Evolutionary conservation across 345 rosid species (phyloP), one percentile per base, ranked within the genome.

Genomic region (Lepidium africanum): DNA sequence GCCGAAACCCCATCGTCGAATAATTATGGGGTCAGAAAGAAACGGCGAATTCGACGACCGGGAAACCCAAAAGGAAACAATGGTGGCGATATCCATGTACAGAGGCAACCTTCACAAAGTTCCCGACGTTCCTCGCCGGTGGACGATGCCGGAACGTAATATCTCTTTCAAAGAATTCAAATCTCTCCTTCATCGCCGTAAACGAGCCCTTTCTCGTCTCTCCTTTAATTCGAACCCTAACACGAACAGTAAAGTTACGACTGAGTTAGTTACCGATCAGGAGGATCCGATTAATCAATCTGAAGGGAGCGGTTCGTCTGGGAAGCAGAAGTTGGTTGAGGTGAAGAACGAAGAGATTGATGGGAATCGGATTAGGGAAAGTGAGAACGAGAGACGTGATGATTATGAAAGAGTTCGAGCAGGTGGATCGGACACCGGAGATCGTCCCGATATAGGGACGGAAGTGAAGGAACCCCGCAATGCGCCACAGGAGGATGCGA

Each of bases 31-130:
- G 43, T 12, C 58, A 19, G 50, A 73, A 37, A 14, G 47, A 33
- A 41, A 63, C 71, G 60, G 75, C 55, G 64, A 49, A 75, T 63
- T 57, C 32, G 59, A 48, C 55, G 61, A 67, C 40, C 74, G 41
- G 63, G 15, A 51, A 51, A 47, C 49, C 21, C 36, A 39, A 12
- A 14, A 17, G 17, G 14, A 8, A 25, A 72, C 51, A n/a, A 82
- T 92, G 98, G 98, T 90, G 82, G 88, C 96, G 59, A 83, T 92
- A 27, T 92, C 98, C 14, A 78, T 92, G 43, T 90, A 89, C 91
- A 81, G 96, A 74, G 96, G 98, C 42, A 90, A 89, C 77, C 86
- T 92, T 35, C 98, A 90, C 82, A 80, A 88, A 74, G 85, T 85
- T 32, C 87, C 93, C 15, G 91, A 84, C 71, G 82, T 80, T 0